Evolutionary conservation across 192 early-diverging fungal species (phyloP).

Genomic region (Pecoramyces ruminantium): DNA sequence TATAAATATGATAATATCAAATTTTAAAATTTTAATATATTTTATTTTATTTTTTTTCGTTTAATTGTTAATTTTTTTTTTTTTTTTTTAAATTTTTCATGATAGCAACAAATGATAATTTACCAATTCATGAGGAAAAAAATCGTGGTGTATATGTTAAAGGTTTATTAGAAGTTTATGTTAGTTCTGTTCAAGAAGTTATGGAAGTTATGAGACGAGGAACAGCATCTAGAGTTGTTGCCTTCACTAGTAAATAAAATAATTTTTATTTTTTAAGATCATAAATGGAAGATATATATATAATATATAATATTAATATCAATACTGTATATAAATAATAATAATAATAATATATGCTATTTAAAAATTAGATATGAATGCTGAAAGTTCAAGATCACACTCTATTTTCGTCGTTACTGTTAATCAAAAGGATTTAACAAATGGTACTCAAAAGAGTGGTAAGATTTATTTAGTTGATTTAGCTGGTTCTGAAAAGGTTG

Average conservation of each 20-base stretch:
- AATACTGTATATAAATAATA: too few species aligned
- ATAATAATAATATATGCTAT: too few species aligned
- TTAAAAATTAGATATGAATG: constrained; percentile 94
- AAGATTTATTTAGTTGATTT: constrained; percentile 93
- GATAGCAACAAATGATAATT: constrained; percentile 63
- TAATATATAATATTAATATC: too few species aligned
- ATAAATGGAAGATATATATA: too few species aligned
- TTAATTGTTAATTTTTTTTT: neutral
- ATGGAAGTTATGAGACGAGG: constrained; percentile 96
- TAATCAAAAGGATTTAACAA: constrained; percentile 77
- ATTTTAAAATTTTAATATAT: too few species aligned
- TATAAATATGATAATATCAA: too few species aligned
- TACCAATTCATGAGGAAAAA: constrained; percentile 97
- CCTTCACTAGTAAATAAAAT: constrained; percentile 71
- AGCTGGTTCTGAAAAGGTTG: constrained; percentile 95
- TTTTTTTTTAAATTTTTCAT: neutral
- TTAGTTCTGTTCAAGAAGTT: constrained; percentile 83
- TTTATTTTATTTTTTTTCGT: too few species aligned
- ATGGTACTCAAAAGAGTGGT: constrained; percentile 78
- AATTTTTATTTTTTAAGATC: too few species aligned
- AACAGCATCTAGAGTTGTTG: constrained; percentile 68
- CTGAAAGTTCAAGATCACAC: constrained; percentile 92
- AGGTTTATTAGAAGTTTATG: constrained; percentile 91
- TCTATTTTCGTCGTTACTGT: constrained; percentile 97
- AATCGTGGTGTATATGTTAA: constrained; percentile 94